Evolutionary conservation across 2,329 filamentous ascomycete species (phyloP).

Genomic region (Aureobasidium musti): DNA sequence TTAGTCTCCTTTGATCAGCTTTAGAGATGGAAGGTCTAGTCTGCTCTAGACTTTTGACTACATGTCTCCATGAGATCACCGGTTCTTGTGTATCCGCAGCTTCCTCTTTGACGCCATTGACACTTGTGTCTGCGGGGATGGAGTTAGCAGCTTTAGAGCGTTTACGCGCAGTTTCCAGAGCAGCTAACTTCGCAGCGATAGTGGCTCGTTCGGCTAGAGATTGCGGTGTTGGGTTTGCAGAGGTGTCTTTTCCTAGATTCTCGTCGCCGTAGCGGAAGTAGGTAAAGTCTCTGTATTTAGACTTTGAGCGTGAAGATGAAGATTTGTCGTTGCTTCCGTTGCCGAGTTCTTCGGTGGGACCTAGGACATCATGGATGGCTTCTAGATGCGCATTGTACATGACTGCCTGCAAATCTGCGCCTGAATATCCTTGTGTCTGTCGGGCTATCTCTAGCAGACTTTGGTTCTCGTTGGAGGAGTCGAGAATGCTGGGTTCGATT

Average conservation of each 20-base stretch:
- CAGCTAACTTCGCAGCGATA: conserved; percentile 78
- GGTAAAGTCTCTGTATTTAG: conserved; percentile 60
- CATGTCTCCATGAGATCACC: conserved; percentile 79
- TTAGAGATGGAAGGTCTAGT: conserved; percentile 82
- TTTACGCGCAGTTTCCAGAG: conserved; percentile 71
- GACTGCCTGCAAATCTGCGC: conserved; percentile 90
- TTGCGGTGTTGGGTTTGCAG: conserved; percentile 53
- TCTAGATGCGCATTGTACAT: conserved; percentile 96
- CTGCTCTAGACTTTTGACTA: conserved; percentile 71
- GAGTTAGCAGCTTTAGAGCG: conserved; percentile 52
- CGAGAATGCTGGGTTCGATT: conserved; percentile 66
- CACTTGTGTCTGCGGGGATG: not conserved
- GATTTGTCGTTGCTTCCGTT: conserved; percentile 39
- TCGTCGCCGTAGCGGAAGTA: conserved; percentile 79
- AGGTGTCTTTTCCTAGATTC: conserved; percentile 42
- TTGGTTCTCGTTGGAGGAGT: conserved; percentile 39
- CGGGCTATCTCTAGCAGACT: conserved; percentile 70
- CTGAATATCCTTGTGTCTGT: conserved; percentile 85
- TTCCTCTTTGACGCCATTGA: conserved; percentile 31
- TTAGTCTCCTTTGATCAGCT: conserved; percentile 72
- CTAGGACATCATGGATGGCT: conserved; percentile 89
- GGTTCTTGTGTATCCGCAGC: conserved; percentile 62
- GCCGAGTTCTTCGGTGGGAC: conserved; percentile 46
- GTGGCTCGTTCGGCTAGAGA: conserved; percentile 73
- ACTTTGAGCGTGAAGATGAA: conserved; percentile 29